Evolutionary conservation across 768 basidiomycete genomes (phyloP).

Genomic region (Rhizopogon sp.): DNA sequence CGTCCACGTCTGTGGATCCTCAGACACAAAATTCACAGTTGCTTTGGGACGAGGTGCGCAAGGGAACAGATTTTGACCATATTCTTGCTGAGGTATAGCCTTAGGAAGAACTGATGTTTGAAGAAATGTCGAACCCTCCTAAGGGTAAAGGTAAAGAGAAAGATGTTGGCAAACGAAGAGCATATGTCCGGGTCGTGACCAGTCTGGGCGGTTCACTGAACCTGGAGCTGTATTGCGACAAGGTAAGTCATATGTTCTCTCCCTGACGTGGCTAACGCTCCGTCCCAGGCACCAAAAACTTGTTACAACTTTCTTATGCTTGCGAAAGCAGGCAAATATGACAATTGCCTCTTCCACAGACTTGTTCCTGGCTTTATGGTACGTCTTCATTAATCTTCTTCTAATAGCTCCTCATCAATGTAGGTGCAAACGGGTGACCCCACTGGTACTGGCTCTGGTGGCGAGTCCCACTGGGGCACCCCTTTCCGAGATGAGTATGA

Average conservation of each 20-base stretch:
- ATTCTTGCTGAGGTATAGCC: not conserved
- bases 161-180: conserved; percentile 84
- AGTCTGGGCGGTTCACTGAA: conserved; percentile 87
- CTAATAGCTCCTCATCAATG: not conserved
- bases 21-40: conserved; percentile 63
- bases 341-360: conserved; percentile 86
- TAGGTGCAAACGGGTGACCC: conserved; percentile 99
- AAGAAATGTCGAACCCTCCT: conserved; percentile 74
- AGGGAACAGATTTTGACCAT: not conserved
- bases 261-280: not conserved
- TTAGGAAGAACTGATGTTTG: conserved; percentile 97
- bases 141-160: conserved; percentile 93
- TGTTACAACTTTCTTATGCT: conserved; percentile 98
- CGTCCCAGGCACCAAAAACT: conserved; percentile 83
- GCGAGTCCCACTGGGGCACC: conserved; percentile 90
- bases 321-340: conserved; percentile 85
- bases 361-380: conserved; percentile 97
- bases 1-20: conserved; percentile 87
- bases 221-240: conserved; percentile 83
- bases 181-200: conserved; percentile 94
- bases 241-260: conserved; percentile 38
- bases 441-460: conserved; percentile 91
- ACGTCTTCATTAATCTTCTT: not conserved
- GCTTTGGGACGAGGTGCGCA: conserved; percentile 83
- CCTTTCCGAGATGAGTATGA: conserved; percentile 95